A percentile compares a stretch with the other conserved stretches of the same genome.
Conservation (phyloP, 345 rosid species). For the Viola odorata region DNA sequence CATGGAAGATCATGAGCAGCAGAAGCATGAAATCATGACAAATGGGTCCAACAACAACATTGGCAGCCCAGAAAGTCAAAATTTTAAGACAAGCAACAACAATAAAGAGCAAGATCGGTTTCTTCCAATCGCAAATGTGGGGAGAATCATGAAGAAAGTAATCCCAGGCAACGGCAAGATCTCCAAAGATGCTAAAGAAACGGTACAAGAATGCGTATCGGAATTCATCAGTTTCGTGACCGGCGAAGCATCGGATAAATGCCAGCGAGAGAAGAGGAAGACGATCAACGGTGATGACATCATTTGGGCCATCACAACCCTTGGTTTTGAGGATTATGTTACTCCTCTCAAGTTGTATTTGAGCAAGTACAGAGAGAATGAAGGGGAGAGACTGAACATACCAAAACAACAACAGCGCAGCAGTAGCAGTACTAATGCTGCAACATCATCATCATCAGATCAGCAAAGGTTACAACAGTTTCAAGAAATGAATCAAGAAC, state of each 20-base stretch:
- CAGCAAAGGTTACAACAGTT: conserved; percentile 25
- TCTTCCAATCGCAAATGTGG: conserved; percentile 19
- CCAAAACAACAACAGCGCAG: conserved; percentile 11
- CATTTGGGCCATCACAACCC: conserved; percentile 17
- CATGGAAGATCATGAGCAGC: conserved; percentile 57
- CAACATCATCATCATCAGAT: conserved; percentile 20
- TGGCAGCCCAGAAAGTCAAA: conserved; percentile 54
- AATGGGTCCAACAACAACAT: conserved; percentile 5
- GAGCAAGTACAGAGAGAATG: conserved; percentile 13
- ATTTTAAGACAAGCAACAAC: conserved; percentile 23
- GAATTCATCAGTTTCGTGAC: conserved; percentile 21
- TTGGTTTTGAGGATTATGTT: conserved; percentile 19
- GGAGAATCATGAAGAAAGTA: conserved; percentile 19
- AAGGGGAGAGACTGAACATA: conserved; percentile 11
- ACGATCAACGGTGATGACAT: conserved; percentile 16
- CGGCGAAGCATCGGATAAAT: conserved; percentile 17
- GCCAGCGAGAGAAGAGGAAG: conserved; percentile 18
- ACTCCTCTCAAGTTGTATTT: conserved; percentile 11
- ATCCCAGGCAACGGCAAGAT: conserved; percentile 16
- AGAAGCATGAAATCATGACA: conserved; percentile 34
- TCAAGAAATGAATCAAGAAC: neutral
- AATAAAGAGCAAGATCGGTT: conserved; percentile 19
- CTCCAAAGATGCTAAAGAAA: conserved; percentile 17
- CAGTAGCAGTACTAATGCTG: too few species aligned
- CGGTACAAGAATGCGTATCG: conserved; percentile 15